Conservation (phyloP, 768 basidiomycete species). For the Tulasnella sp. region DNA sequence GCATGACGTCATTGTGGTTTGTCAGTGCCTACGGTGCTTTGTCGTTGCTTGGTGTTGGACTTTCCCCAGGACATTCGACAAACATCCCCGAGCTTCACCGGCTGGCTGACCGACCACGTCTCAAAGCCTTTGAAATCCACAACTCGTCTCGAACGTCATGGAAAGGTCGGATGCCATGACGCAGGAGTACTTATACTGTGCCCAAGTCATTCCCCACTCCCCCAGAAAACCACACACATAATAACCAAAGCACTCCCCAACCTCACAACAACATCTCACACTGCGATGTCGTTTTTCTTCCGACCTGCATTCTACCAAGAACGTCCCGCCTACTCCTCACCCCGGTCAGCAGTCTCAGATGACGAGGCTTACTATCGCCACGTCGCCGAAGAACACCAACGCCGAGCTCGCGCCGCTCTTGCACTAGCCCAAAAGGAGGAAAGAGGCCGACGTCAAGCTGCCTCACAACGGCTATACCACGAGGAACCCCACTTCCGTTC, state of each 20-base stretch:
- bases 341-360: background rate
- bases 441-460: background rate
- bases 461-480: background rate
- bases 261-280: background rate
- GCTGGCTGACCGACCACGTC: background rate
- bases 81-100: background rate
- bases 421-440: slow-evolving; percentile 10
- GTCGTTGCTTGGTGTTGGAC: background rate
- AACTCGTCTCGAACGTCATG: background rate
- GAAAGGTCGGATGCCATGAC: background rate
- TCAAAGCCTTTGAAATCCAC: background rate
- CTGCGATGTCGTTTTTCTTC: background rate
- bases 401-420: background rate
- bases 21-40: background rate
- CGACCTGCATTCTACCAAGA: background rate
- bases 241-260: background rate
- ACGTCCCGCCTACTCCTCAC: background rate
- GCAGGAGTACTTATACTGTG: background rate
- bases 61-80: background rate
- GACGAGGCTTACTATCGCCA: background rate
- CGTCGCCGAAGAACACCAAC: background rate
- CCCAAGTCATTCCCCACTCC: background rate
- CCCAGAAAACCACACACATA: background rate
- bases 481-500: background rate
- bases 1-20: background rate